phyloP scores from a whole-genome alignment of 2,329 filamentous ascomycete species.

The Leptographium radiaticola region DNA sequence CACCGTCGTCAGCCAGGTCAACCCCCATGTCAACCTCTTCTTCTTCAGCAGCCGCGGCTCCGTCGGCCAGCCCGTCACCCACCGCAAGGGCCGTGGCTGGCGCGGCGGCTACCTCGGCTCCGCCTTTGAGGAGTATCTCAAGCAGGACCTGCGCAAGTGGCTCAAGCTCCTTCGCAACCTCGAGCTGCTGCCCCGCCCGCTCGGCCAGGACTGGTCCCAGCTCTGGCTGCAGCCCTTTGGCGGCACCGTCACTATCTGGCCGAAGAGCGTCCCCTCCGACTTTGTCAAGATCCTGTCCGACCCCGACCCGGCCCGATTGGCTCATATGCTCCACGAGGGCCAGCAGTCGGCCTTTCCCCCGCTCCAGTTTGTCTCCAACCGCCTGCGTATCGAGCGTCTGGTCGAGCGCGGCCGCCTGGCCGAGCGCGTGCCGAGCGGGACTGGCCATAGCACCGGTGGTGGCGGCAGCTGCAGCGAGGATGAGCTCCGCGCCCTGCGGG shows the following conservation, averaged over 20 bases:
- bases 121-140: constrained; percentile 86
- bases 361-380: constrained; percentile 78
- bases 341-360: constrained; percentile 85
- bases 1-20: constrained; percentile 77
- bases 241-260: constrained; percentile 94
- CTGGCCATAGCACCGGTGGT: background rate
- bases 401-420: constrained; percentile 41
- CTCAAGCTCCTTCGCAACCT: constrained; percentile 86
- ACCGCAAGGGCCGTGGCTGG: constrained; percentile 88
- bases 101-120: constrained; percentile 88
- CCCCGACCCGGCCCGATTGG: constrained; percentile 60
- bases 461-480: constrained; percentile 7
- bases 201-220: constrained; percentile 94
- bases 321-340: constrained; percentile 80
- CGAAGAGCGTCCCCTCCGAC: constrained; percentile 64
- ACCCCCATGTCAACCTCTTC: constrained; percentile 96
- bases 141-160: constrained; percentile 96
- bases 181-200: constrained; percentile 75
- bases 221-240: constrained; percentile 93
- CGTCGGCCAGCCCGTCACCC: constrained; percentile 85
- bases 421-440: background rate
- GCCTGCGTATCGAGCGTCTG: constrained; percentile 66
- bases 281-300: constrained; percentile 80
- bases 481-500: background rate
- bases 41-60: constrained; percentile 93